A percentile compares a stretch with the other conserved stretches of the same genome.
These are phyloP conservation scores for Ascochyta clinopodiicola DNA, from an alignment of 2,329 filamentous ascomycete genomes.

Conservation along the genomic window DNA sequence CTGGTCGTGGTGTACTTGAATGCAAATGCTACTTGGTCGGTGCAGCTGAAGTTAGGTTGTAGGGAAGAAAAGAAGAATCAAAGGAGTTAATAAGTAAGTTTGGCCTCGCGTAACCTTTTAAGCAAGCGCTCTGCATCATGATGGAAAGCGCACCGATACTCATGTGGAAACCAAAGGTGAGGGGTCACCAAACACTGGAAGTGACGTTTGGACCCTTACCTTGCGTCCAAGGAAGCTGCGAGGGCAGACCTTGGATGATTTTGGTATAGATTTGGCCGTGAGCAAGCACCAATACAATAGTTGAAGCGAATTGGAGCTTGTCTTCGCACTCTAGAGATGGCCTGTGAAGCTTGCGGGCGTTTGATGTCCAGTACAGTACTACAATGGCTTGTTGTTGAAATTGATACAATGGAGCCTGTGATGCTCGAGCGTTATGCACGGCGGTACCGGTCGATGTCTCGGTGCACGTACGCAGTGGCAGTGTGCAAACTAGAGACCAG, in stretches of 20 bases:
- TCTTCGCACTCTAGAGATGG: background rate
- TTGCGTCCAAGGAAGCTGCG: slow-evolving; percentile 4
- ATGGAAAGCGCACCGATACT: slow-evolving; percentile 2
- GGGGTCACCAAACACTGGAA: background rate
- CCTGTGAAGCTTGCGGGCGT: background rate
- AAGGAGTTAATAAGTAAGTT: background rate
- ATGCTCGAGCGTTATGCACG: background rate
- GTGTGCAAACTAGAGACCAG: no score
- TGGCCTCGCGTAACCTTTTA: background rate
- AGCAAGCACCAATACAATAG: background rate
- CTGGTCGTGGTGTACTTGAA: background rate
- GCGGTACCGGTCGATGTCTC: background rate
- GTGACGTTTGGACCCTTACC: slow-evolving; percentile 10
- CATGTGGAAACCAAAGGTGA: slow-evolving; percentile 4
- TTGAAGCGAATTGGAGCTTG: background rate
- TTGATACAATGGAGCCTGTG: background rate
- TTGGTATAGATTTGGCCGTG: background rate
- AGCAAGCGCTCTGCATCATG: slow-evolving; percentile 5
- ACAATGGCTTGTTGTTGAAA: background rate
- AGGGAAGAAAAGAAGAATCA: slow-evolving; percentile 1
- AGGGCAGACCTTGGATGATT: background rate
- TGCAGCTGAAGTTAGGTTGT: background rate
- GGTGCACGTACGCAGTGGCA: background rate
- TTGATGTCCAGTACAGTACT: background rate
- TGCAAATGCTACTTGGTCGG: background rate